Base-by-base conservation (phyloP, 2,329 filamentous ascomycete genomes). In the Ascomycota sp. region DNA sequence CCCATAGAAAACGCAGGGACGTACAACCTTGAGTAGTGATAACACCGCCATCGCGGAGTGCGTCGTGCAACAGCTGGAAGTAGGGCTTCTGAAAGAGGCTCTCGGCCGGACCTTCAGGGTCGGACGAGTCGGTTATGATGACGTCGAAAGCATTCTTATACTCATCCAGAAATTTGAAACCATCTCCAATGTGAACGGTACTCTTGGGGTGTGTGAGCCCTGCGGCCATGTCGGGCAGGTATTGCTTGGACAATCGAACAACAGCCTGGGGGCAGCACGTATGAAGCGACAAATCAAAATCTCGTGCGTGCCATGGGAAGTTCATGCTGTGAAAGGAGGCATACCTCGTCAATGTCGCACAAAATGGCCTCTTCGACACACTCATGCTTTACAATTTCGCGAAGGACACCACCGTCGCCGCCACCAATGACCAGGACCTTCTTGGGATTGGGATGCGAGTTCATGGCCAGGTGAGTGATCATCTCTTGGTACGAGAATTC, bases 1-100 rank as follows among this genome's bases (percentile, higher is more conserved):
- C 48, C 37, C 40, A 22, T 8, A 48, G 52, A 45, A 56, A 52
- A 68, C 64, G 71, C 69, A 26, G 74, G 75, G 73, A 81, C 82
- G 70, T 83, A 92, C 82, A 92, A 98, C 89, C 89, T 94, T 98
- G 89, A 53, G 89, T 98, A 60, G 83, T 86, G 62, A 98, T 95
- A 52, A 98, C 83, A 64, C 89, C 89, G 59, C 85, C 86, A 48
- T 93, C 82, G 43, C 80, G 75, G 45, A 95, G 74, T 46, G 89
- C 89, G 49, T 75, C 79, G 55, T 77, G 67, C 38, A 98, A 70
- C 43, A 98, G 75, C 68, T 94, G 68, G 59, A 95, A 98, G 71
- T 98, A 98, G 37, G 83, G 77, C 69, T 94, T 94, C 70, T 95
- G 72, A 77, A 98, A 98, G 40, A 98, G 70, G 47, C 70, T 76